Conservation (phyloP, 2,329 filamentous ascomycete genomes). For the Xylariaceae sp. region DNA sequence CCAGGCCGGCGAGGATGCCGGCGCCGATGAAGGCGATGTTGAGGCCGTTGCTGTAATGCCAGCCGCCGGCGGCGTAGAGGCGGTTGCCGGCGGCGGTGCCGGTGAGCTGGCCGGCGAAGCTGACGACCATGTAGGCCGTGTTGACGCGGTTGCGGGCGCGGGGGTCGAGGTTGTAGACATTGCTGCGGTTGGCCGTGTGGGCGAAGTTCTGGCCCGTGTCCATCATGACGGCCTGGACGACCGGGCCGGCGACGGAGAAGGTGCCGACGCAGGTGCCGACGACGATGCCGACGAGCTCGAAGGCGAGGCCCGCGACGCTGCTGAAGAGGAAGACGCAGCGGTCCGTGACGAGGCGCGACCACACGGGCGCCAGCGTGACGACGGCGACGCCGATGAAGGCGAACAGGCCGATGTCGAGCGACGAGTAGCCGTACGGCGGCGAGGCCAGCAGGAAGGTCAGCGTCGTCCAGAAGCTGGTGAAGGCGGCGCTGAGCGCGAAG, state of each 20-base stretch:
- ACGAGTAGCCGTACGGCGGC: conserved; percentile 59
- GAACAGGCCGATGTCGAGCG: conserved; percentile 67
- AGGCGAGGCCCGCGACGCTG: conserved; percentile 52
- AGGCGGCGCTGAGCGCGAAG: conserved; percentile 40
- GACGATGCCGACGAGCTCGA: conserved; percentile 53
- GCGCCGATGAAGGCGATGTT: conserved; percentile 32
- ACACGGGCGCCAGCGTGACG: conserved; percentile 61
- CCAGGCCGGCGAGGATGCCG: conserved; percentile 28
- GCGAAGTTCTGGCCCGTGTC: conserved; percentile 67
- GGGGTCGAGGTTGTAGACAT: conserved; percentile 64
- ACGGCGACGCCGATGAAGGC: conserved; percentile 67
- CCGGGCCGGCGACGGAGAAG: conserved; percentile 51
- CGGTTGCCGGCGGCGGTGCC: conserved; percentile 55
- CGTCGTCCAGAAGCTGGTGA: conserved; percentile 64
- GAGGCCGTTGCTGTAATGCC: conserved; percentile 38
- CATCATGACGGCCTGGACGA: conserved; percentile 42
- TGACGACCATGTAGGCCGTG: conserved; percentile 72
- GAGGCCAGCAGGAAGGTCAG: conserved; percentile 71
- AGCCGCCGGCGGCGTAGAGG: conserved; percentile 43
- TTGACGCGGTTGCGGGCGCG: conserved; percentile 69
- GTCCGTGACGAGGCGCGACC: conserved; percentile 63
- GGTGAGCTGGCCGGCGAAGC: conserved; percentile 67
- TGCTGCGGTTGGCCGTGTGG: conserved; percentile 64
- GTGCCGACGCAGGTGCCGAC: conserved; percentile 63
- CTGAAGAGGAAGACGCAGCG: conserved; percentile 60